Percentiles rank a stretch among this genome's conserved stretches.
Conservation (phyloP, 192 early-diverging fungal genomes). For the Lobulomyces angularis region DNA sequence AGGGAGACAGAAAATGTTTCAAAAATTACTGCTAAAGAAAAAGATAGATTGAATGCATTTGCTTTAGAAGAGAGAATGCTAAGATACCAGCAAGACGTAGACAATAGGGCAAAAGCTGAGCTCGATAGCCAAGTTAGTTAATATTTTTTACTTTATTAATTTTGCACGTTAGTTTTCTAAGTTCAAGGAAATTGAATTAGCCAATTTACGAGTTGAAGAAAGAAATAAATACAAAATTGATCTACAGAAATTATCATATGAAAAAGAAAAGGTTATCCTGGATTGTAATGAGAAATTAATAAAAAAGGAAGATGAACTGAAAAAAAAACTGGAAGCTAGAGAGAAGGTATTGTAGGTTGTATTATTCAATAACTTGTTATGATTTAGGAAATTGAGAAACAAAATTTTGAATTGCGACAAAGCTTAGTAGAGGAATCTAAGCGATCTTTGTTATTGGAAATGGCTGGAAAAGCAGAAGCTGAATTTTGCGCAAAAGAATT, state of each 20-base stretch:
- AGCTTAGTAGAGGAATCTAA: constrained; percentile 22
- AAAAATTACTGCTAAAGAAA: no score
- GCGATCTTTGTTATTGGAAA: constrained; percentile 17
- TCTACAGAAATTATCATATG: constrained; percentile 2
- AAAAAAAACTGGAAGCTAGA: constrained; percentile 13
- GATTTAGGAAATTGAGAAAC: constrained; percentile 17
- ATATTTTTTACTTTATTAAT: background rate
- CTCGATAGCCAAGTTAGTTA: constrained; percentile 16
- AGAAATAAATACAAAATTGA: constrained; percentile 14
- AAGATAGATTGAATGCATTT: constrained; percentile 6
- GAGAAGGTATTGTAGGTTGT: constrained; percentile 14
- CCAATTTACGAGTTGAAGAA: constrained; percentile 30
- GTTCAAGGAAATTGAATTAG: constrained; percentile 34
- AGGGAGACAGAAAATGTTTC: no score
- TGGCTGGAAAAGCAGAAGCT: constrained; percentile 19
- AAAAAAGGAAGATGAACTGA: constrained; percentile 8
- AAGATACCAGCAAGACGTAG: constrained; percentile 26
- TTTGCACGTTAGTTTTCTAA: constrained; percentile 8
- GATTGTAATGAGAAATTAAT: constrained; percentile 10
- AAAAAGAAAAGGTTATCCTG: background rate
- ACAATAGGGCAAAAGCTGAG: constrained; percentile 12
- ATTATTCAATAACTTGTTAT: constrained; percentile 2
- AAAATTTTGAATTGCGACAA: constrained; percentile 25
- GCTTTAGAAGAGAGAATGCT: constrained; percentile 20
- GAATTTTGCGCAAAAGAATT: constrained; percentile 20